Percentiles rank a stretch among this genome's conserved stretches.
Conservation (phyloP, 345 rosid species). For the Isatis tinctoria region DNA sequence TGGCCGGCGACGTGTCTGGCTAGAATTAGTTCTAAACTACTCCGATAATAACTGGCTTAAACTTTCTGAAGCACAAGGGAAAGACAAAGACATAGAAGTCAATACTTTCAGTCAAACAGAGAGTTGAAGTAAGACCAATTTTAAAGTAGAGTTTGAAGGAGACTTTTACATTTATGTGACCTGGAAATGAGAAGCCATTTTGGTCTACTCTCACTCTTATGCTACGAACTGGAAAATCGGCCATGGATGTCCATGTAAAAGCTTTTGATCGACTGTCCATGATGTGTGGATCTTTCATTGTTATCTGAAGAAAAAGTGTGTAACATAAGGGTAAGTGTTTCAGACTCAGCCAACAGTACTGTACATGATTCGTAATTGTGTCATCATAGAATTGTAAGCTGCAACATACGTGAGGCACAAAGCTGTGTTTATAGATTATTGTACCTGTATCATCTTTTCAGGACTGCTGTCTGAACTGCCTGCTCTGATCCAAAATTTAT, state of each 20-base stretch:
- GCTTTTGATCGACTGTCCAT: neutral
- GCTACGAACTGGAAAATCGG: neutral
- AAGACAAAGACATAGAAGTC: neutral
- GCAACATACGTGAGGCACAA: neutral
- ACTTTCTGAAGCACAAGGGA: neutral
- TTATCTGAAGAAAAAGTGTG: slow-evolving; percentile 2
- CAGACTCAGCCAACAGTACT: neutral
- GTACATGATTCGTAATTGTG: neutral
- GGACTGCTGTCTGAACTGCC: neutral
- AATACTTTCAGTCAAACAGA: neutral
- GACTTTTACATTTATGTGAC: slow-evolving; percentile 2
- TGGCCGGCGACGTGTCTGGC: neutral
- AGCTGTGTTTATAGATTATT: neutral
- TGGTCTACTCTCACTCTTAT: neutral
- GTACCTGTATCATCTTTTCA: slow-evolving; percentile 3
- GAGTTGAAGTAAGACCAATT: neutral
- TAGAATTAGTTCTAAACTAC: slow-evolving; percentile 22
- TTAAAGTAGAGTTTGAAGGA: neutral
- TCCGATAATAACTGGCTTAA: neutral
- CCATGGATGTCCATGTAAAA: neutral
- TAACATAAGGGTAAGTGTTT: neutral
- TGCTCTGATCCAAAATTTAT: neutral
- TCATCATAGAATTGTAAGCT: neutral
- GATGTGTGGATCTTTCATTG: neutral
- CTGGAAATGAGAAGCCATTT: slow-evolving; percentile 4